phyloP scores from a whole-genome alignment of 768 basidiomycete genomes.

The Lanmaoa rubissima region DNA sequence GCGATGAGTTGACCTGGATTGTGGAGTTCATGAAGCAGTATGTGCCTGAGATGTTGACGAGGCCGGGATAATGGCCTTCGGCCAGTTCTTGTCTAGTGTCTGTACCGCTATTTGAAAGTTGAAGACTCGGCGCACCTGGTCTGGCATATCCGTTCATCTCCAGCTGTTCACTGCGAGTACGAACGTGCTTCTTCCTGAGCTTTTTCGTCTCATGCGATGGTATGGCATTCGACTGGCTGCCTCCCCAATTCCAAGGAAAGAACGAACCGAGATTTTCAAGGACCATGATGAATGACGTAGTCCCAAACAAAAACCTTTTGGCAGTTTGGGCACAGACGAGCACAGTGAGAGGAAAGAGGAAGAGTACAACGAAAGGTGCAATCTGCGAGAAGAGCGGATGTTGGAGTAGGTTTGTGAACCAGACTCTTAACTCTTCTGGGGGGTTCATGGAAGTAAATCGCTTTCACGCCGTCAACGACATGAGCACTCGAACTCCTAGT shows the following conservation, averaged over 20 bases:
- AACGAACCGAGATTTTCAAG: constrained; percentile 54
- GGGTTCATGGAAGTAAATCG: constrained; percentile 41
- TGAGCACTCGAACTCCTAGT: constrained; percentile 22
- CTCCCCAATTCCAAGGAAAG: constrained; percentile 67
- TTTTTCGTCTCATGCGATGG: constrained; percentile 40
- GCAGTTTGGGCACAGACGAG: constrained; percentile 31
- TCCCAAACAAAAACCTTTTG: constrained; percentile 29
- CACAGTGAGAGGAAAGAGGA: constrained; percentile 41
- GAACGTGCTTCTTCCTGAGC: constrained; percentile 46
- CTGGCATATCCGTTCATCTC: constrained; percentile 38
- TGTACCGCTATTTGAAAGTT: constrained; percentile 1
- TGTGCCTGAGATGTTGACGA: constrained; percentile 94
- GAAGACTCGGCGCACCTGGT: constrained; percentile 26
- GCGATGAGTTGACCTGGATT: constrained; percentile 59
- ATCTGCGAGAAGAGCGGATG: constrained; percentile 52
- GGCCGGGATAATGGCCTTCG: constrained; percentile 74
- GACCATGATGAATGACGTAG: constrained; percentile 44
- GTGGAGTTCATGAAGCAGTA: constrained; percentile 99
- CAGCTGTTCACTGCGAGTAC: constrained; percentile 58
- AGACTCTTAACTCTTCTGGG: constrained; percentile 39
- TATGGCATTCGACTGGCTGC: constrained; percentile 20
- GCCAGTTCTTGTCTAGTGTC: constrained; percentile 24
- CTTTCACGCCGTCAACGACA: constrained; percentile 30
- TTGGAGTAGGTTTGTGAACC: constrained; percentile 38
- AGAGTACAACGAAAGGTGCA: constrained; percentile 53